Conservation (phyloP, 2,329 filamentous ascomycete species). For the Alternaria hordeiaustralica region DNA sequence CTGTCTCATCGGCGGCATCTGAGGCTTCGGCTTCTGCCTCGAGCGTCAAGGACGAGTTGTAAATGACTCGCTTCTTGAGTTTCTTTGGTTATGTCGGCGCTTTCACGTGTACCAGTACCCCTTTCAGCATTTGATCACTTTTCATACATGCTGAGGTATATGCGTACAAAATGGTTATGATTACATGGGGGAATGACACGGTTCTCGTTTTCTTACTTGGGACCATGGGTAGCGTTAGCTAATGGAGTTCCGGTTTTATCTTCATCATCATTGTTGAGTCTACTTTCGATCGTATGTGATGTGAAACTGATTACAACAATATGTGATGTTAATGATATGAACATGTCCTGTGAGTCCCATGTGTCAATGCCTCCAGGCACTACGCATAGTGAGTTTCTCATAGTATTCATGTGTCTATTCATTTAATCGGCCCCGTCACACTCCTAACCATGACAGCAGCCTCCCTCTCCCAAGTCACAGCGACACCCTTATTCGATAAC, state of each 20-base stretch:
- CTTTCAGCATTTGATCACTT: slow-evolving; percentile 27
- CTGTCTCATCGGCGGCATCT: slow-evolving; percentile 34
- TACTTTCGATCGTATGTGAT: background rate
- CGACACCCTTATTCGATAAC: slow-evolving; percentile 54
- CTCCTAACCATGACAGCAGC: slow-evolving; percentile 93
- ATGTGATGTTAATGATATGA: background rate
- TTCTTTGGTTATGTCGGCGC: slow-evolving; percentile 22
- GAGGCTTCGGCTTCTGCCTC: slow-evolving; percentile 16
- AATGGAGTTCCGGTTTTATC: slow-evolving; percentile 36
- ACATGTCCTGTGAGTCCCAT: background rate
- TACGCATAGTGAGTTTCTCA: background rate
- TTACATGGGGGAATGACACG: slow-evolving; percentile 22
- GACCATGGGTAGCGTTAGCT: slow-evolving; percentile 34
- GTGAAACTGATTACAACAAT: background rate
- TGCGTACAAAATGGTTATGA: slow-evolving; percentile 36
- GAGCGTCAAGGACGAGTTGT: slow-evolving; percentile 75
- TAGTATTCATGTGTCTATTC: background rate
- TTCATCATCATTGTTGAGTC: slow-evolving; percentile 9
- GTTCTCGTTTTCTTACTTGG: slow-evolving; percentile 16
- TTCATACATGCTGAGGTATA: slow-evolving; percentile 22
- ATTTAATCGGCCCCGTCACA: slow-evolving; percentile 64
- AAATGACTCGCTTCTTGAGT: slow-evolving; percentile 50
- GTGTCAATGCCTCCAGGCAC: background rate
- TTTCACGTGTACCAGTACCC: slow-evolving; percentile 26
- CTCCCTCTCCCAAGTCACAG: slow-evolving; percentile 81